Percentiles rank a stretch among this genome's conserved stretches.
phyloP scores from a whole-genome alignment of 2,329 filamentous ascomycete genomes.

The Escovopsis sp. region DNA sequence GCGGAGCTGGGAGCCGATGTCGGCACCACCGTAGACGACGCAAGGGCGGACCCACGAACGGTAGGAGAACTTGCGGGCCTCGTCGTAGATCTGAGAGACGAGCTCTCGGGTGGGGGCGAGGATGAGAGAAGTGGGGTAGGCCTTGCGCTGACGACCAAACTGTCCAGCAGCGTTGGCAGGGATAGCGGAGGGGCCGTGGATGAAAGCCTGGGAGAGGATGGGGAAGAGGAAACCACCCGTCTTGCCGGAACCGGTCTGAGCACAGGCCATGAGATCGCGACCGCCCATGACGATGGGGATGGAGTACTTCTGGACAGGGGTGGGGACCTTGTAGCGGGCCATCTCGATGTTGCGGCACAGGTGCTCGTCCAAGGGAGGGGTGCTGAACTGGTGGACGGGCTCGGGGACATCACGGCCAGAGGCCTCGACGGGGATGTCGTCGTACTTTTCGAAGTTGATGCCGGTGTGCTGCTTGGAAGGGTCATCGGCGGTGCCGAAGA shows the following conservation, averaged over 20 bases:
- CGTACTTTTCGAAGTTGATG: slow-evolving; percentile 99
- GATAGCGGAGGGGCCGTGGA: slow-evolving; percentile 63
- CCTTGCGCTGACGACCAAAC: slow-evolving; percentile 91
- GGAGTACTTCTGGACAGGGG: slow-evolving; percentile 97
- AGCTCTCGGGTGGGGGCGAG: slow-evolving; percentile 95
- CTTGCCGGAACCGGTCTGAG: slow-evolving; percentile 99
- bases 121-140: slow-evolving; percentile 90
- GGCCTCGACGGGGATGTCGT: slow-evolving; percentile 96
- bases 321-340: slow-evolving; percentile 88
- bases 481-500: slow-evolving; percentile 84
- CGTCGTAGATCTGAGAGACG: slow-evolving; percentile 96
- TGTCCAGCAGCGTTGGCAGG: slow-evolving; percentile 51
- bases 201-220: slow-evolving; percentile 93
- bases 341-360: slow-evolving; percentile 86
- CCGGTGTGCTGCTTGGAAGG: slow-evolving; percentile 91
- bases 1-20: slow-evolving; percentile 94
- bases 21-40: slow-evolving; percentile 97
- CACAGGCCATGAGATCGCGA: slow-evolving; percentile 97
- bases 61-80: slow-evolving; percentile 96
- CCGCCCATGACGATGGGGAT: slow-evolving; percentile 98
- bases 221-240: slow-evolving; percentile 99
- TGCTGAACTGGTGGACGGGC: slow-evolving; percentile 77
- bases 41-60: slow-evolving; percentile 97
- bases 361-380: slow-evolving; percentile 90
- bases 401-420: slow-evolving; percentile 90